These are phyloP conservation scores for Peronosclerospora sorghi DNA, from an alignment of 352 stramenopile genomes.

Conservation along the genomic window DNA sequence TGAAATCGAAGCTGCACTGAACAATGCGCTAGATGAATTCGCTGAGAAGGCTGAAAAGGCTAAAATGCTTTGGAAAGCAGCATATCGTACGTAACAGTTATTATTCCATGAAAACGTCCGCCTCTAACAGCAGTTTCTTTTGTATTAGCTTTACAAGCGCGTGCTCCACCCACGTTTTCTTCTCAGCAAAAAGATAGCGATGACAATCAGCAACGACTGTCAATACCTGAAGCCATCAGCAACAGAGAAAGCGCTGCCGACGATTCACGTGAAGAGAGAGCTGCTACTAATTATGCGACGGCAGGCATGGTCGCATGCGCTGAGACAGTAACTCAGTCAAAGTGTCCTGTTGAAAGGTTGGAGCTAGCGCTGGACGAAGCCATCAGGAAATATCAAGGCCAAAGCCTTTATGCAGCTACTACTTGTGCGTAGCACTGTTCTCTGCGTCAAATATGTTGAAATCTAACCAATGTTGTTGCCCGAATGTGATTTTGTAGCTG, in stretches of 20 bases:
- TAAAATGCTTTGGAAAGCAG: constrained; percentile 8
- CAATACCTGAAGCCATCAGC: not conserved
- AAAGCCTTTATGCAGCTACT: constrained; percentile 3
- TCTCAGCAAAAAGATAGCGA: not conserved
- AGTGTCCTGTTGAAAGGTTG: constrained; percentile 6
- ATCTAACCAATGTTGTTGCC: constrained; percentile 1
- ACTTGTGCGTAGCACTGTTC: constrained; percentile 6
- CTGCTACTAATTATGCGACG: too few species aligned
- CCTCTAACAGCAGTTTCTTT: not conserved
- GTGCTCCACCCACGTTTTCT: too few species aligned
- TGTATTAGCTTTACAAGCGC: not conserved
- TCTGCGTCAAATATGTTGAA: not conserved
- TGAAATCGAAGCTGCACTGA: constrained; percentile 6
- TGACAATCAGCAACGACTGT: not conserved
- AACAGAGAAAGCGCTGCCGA: not conserved
- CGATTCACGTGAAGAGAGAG: not conserved
- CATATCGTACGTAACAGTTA: constrained; percentile 4
- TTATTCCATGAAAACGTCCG: not conserved
- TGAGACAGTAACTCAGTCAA: constrained; percentile 1
- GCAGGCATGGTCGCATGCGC: not conserved
- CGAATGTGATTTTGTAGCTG: constrained; percentile 4
- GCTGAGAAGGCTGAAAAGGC: constrained; percentile 8
- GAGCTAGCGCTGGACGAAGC: constrained; percentile 10
- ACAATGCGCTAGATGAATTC: constrained; percentile 13
- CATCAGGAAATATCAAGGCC: constrained; percentile 4